These are phyloP conservation scores for Dianthus caryophyllus DNA, from an alignment of 148 eudicot genomes.

Conservation along the genomic window DNA sequence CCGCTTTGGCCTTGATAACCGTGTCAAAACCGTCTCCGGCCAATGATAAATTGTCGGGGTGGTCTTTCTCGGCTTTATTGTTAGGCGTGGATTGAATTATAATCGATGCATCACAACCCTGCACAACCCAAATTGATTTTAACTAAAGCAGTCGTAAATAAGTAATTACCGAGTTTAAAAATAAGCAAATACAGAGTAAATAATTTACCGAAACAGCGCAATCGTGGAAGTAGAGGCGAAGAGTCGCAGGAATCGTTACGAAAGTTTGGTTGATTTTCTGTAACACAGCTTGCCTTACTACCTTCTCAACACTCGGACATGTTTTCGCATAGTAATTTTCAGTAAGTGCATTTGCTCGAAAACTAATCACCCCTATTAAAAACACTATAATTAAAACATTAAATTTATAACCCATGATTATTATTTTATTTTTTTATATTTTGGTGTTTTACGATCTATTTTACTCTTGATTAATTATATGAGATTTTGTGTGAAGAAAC, in stretches of 20 bases:
- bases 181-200: background rate
- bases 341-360: slow-evolving; percentile 35
- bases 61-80: slow-evolving; percentile 70
- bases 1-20: slow-evolving; percentile 67
- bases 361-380: slow-evolving; percentile 24
- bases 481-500: background rate
- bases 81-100: slow-evolving; percentile 43
- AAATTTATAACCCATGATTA: slow-evolving; percentile 9
- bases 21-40: slow-evolving; percentile 91
- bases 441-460: too few relatives aligned
- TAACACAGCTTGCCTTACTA: slow-evolving; percentile 50
- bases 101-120: slow-evolving; percentile 88
- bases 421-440: background rate
- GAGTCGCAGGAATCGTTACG: slow-evolving; percentile 65
- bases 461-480: background rate
- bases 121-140: background rate
- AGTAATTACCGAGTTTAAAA: too few relatives aligned
- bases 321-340: slow-evolving; percentile 51
- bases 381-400: slow-evolving; percentile 18
- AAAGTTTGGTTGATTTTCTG: slow-evolving; percentile 57
- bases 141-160: too few relatives aligned
- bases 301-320: slow-evolving; percentile 68
- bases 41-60: slow-evolving; percentile 63
- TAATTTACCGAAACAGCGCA: slow-evolving; percentile 69
- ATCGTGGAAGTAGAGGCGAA: slow-evolving; percentile 89